phyloP scores from a whole-genome alignment of 352 stramenopile genomes.

The Phytophthora sp. region DNA sequence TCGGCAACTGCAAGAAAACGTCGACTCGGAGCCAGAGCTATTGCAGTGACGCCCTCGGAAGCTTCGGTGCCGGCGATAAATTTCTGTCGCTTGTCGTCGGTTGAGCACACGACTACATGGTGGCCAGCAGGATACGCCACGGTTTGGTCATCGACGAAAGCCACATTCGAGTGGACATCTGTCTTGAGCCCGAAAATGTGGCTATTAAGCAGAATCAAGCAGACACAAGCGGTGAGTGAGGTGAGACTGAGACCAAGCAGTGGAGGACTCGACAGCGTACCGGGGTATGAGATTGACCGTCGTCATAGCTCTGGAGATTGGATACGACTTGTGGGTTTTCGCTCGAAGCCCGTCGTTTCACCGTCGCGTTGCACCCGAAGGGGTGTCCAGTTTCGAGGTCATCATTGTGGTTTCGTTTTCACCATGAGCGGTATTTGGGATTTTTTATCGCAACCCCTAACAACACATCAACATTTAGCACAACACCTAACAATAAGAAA shows the following conservation, averaged over 20 bases:
- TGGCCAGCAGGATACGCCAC: slow-evolving; percentile 89
- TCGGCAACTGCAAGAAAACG: slow-evolving; percentile 84
- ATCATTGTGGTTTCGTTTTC: neutral
- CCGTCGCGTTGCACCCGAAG: neutral
- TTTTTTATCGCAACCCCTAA: too few species aligned
- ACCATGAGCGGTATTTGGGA: too few species aligned
- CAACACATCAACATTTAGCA: too few species aligned
- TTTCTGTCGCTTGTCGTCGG: slow-evolving; percentile 93
- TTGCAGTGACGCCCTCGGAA: slow-evolving; percentile 71
- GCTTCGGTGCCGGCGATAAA: slow-evolving; percentile 85
- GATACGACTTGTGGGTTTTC: slow-evolving; percentile 3
- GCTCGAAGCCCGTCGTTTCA: neutral
- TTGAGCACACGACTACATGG: slow-evolving; percentile 85
- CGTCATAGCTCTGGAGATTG: slow-evolving; percentile 28
- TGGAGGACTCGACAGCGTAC: slow-evolving; percentile 18
- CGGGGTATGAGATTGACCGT: slow-evolving; percentile 52
- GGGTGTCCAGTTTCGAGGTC: slow-evolving; percentile 4
- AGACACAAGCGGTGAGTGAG: slow-evolving; percentile 12
- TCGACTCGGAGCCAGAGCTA: slow-evolving; percentile 70
- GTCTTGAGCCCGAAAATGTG: slow-evolving; percentile 93
- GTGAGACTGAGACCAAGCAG: neutral
- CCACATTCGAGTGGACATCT: slow-evolving; percentile 81
- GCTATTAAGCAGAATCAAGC: slow-evolving; percentile 27
- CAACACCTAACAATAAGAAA: too few species aligned
- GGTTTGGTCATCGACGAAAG: slow-evolving; percentile 87